Conservation (phyloP, 345 rosid species). For the Lagerstroemia speciosa region DNA sequence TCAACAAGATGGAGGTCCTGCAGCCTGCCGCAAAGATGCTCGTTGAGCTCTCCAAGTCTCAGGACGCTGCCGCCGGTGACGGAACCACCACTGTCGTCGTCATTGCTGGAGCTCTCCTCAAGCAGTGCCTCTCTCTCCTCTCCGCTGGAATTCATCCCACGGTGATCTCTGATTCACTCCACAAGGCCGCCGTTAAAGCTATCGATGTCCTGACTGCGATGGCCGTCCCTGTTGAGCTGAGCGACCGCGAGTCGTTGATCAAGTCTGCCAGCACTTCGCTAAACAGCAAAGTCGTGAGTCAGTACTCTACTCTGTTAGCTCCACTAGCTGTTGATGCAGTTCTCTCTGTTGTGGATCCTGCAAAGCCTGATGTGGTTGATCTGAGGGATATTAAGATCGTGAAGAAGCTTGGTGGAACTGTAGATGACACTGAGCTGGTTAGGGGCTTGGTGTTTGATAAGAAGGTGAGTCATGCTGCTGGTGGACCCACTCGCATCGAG, state of each 20-base stretch:
- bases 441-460: constrained; percentile 88
- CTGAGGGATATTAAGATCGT: constrained; percentile 89
- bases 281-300: constrained; percentile 95
- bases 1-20: constrained; percentile 90
- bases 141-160: constrained; percentile 86
- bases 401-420: constrained; percentile 98
- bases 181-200: constrained; percentile 58
- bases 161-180: constrained; percentile 86
- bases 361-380: constrained; percentile 71
- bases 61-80: constrained; percentile 91
- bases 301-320: constrained; percentile 83
- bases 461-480: constrained; percentile 87
- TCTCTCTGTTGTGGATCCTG: constrained; percentile 70
- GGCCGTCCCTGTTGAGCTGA: constrained; percentile 84
- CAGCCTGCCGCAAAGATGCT: constrained; percentile 99
- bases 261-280: constrained; percentile 88
- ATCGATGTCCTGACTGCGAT: constrained; percentile 84
- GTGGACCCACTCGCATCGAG: constrained; percentile 77
- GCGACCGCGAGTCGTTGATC: constrained; percentile 70
- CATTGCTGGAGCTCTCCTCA: constrained; percentile 81
- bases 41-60: constrained; percentile 89
- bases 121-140: constrained; percentile 62
- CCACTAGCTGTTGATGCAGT: constrained; percentile 94
- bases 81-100: constrained; percentile 97
- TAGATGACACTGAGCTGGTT: constrained; percentile 85